Evolutionary conservation across 306 rosid species (phyloP).

Genomic region (Gastrolobium villosum): DNA sequence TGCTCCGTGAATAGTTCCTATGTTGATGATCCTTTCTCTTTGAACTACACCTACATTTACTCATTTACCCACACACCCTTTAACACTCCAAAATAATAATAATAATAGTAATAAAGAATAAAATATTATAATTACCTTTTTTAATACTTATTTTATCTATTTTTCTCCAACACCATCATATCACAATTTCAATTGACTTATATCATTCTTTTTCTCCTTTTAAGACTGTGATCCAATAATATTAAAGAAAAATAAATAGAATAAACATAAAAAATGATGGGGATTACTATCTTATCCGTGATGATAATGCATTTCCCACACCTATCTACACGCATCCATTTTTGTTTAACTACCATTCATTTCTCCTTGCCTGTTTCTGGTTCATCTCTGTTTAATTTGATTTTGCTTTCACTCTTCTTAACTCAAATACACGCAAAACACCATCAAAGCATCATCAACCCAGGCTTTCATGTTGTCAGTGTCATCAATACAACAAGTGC

Average conservation of each 20-base stretch:
- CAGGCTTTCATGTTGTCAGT: not conserved
- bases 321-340: constrained; percentile 35
- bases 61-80: constrained; percentile 10
- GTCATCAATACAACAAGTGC: constrained; percentile 39
- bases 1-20: not conserved
- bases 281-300: too few relatives aligned
- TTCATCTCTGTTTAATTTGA: not conserved
- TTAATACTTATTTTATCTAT: too few relatives aligned
- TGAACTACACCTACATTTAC: constrained; percentile 37
- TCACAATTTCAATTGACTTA: too few relatives aligned
- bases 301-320: constrained; percentile 52
- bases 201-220: too few relatives aligned
- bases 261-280: too few relatives aligned
- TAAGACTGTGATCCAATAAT: too few relatives aligned
- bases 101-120: too few relatives aligned
- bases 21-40: constrained; percentile 35
- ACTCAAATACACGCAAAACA: constrained; percentile 34
- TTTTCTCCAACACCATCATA: too few relatives aligned
- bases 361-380: not conserved
- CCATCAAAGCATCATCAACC: constrained; percentile 33
- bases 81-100: not conserved
- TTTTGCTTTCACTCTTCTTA: constrained; percentile 10
- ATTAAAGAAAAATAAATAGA: too few relatives aligned
- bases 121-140: too few relatives aligned
- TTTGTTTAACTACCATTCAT: constrained; percentile 32